Evolutionary conservation across 495 filamentous ascomycete species (phyloP), one percentile per base, ranked within the genome.

Genomic region (Podospora fimiseda): DNA sequence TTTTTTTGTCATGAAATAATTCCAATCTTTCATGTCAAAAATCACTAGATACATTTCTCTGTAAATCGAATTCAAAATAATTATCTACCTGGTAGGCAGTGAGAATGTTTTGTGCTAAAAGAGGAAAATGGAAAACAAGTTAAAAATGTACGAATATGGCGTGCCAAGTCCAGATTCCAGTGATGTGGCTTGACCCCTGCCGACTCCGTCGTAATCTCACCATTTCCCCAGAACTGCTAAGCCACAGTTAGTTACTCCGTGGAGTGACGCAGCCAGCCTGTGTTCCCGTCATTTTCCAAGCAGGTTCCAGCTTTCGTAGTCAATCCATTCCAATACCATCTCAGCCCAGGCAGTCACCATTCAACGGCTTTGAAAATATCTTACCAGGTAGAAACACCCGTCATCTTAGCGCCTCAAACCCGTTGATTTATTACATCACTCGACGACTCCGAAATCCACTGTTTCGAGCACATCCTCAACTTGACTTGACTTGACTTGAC

Each of bases 261-360:
- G 52, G 21, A 55, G 52, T 58, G 55, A 58, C 55, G 55, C 55
- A 58, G 50, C 44, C 37, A 24, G 33, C 22, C 18, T 23, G 9
- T 11, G 19, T 19, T 47, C 44, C 11, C 18, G 22, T 11, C 4
- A 21, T 21, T 13, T 44, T 44, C 19, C 19, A 11, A 11, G 6
- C 11, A 11, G 27, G 6, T 33, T 33, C n/a, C n/a, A n/a, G n/a
- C 33, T 37, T 8, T 37, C 33, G 47, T 9, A 48, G 30, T 15
- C 36, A 50, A 16, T 21, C 11, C 21, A 36, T 23, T 19, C 37
- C 33, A 21, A 37, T 1, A 43, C 19, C 41, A 24, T 44, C 44
- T 22, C 27, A 45, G 44, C 37, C 16, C 16, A 44, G 42, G 18
- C 42, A 44, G 42, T 44, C 42, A 20, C 42, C 19, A 13, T 44